phyloP scores from a whole-genome alignment of 306 rosid species.

The Arachis stenosperma region DNA sequence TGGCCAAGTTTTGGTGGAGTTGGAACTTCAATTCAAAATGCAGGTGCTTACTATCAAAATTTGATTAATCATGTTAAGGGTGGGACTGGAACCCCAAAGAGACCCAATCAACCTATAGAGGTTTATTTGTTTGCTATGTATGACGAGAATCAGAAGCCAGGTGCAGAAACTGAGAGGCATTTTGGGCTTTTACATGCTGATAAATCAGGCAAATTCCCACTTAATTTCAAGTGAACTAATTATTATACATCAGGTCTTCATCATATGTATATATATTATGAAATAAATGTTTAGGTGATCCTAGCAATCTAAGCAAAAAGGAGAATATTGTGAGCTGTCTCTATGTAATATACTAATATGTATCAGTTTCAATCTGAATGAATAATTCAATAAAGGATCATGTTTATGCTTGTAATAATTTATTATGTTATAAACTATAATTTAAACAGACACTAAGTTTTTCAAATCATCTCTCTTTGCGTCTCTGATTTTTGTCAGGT shows the following conservation, averaged over 20 bases:
- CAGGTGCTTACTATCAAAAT: constrained; percentile 52
- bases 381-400: neutral
- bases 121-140: constrained; percentile 58
- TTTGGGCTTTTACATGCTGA: constrained; percentile 52
- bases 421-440: no score
- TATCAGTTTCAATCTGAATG: neutral
- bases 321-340: no score
- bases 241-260: no score
- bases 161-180: constrained; percentile 40
- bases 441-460: no score
- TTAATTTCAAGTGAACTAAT: constrained; percentile 35
- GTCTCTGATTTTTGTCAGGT: no score
- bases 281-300: neutral
- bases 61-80: constrained; percentile 53
- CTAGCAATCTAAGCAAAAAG: neutral
- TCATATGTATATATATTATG: no score
- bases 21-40: constrained; percentile 50
- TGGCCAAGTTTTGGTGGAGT: constrained; percentile 68
- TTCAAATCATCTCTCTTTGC: no score
- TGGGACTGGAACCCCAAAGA: constrained; percentile 56
- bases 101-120: constrained; percentile 49
- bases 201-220: constrained; percentile 50
- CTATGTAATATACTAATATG: no score
- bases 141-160: constrained; percentile 48
- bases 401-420: no score